Conservation (phyloP, 1,284 basidiomycete species). For the Ceratobasidium sp. region DNA sequence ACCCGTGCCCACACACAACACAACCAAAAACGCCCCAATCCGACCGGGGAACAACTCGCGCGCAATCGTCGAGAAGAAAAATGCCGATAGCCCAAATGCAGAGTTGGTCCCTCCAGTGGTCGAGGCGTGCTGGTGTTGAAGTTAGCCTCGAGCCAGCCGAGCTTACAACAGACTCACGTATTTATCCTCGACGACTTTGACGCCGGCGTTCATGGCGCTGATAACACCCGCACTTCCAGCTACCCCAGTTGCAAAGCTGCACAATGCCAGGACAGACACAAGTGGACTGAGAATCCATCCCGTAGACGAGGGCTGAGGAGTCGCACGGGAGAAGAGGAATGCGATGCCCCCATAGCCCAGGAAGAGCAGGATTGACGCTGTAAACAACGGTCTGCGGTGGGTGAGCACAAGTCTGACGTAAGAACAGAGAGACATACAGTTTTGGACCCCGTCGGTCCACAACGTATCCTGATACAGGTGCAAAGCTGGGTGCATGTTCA, state of each 20-base stretch:
- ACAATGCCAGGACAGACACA: conserved; percentile 1
- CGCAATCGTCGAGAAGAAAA: conserved; percentile 74
- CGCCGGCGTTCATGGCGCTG: conserved; percentile 50
- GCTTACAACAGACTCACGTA: conserved; percentile 40
- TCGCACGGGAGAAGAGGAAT: conserved; percentile 59
- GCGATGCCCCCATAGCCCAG: conserved; percentile 72
- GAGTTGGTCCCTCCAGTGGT: conserved; percentile 78
- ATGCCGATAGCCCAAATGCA: conserved; percentile 84
- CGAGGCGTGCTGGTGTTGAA: conserved; percentile 63
- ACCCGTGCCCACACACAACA: conserved; percentile 73
- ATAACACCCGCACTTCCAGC: conserved; percentile 45
- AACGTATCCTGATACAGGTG: conserved; percentile 71
- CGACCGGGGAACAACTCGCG: conserved; percentile 72
- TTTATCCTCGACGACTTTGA: conserved; percentile 50
- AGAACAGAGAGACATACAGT: conserved; percentile 48
- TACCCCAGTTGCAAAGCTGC: conserved; percentile 33
- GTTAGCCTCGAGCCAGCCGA: conserved; percentile 34
- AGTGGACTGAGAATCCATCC: conserved; percentile 14
- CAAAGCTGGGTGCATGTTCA: conserved; percentile 63
- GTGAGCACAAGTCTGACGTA: conserved; percentile 49
- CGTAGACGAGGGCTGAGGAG: conserved; percentile 40
- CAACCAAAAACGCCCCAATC: conserved; percentile 69
- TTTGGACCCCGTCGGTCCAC: conserved; percentile 72
- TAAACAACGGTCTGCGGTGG: conserved; percentile 45
- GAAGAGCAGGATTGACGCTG: conserved; percentile 61